Percentiles rank a stretch among this genome's conserved stretches.
phyloP scores from a whole-genome alignment of 2,329 filamentous ascomycete genomes.

The Phyllosticta ampelicida region DNA sequence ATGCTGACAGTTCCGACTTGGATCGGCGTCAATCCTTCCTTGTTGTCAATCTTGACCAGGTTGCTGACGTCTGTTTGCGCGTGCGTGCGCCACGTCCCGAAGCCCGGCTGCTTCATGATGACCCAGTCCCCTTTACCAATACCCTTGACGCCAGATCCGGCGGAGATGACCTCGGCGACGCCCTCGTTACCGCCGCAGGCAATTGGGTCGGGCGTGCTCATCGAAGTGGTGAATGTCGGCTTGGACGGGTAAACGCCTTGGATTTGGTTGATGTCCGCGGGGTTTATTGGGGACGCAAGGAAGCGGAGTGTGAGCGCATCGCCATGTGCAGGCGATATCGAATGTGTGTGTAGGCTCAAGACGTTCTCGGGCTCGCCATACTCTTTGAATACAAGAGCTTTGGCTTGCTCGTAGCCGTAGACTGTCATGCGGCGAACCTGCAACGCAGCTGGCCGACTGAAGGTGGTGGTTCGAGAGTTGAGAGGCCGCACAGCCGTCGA shows the following conservation, averaged over 20 bases:
- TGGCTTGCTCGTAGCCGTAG: constrained; percentile 77
- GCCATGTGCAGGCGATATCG: constrained; percentile 64
- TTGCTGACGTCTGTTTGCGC: constrained; percentile 51
- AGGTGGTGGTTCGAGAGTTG: constrained; percentile 7
- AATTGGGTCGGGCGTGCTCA: constrained; percentile 67
- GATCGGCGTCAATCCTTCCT: constrained; percentile 56
- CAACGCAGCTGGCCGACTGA: constrained; percentile 1
- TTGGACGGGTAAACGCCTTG: constrained; percentile 91
- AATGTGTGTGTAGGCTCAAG: constrained; percentile 59
- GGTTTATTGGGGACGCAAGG: constrained; percentile 86
- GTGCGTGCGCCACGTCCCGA: constrained; percentile 94
- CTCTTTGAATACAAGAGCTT: constrained; percentile 65
- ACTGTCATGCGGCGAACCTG: constrained; percentile 40
- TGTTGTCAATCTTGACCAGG: constrained; percentile 60
- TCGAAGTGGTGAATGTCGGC: constrained; percentile 61
- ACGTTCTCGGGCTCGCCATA: constrained; percentile 68
- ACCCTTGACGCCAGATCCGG: constrained; percentile 50
- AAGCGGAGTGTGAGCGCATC: constrained; percentile 68
- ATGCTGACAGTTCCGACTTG: constrained; percentile 84
- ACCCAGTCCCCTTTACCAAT: constrained; percentile 82
- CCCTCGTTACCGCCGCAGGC: constrained; percentile 85
- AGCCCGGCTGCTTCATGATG: constrained; percentile 69
- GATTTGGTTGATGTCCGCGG: constrained; percentile 94
- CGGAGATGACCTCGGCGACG: constrained; percentile 74
- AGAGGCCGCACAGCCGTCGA: constrained; percentile 15